phyloP scores from a whole-genome alignment of 169 alveolate species.

The Plasmodium chabaudi region DNA sequence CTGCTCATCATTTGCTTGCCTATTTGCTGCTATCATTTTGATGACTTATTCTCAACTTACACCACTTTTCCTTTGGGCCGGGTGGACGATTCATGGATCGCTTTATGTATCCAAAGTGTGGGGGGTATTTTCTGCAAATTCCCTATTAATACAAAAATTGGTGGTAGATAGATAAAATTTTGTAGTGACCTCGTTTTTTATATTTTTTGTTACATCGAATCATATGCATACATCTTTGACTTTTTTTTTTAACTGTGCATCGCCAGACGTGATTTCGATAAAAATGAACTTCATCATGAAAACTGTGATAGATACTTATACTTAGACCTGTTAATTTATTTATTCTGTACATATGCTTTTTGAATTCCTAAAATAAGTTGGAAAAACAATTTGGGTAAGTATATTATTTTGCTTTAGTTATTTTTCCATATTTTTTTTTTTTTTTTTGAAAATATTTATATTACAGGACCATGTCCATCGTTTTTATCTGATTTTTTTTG shows the following conservation, averaged over 20 bases:
- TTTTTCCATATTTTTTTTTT: too few species aligned
- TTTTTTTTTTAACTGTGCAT: slow-evolving; percentile 86
- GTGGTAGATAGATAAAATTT: not conserved
- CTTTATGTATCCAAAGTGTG: slow-evolving; percentile 93
- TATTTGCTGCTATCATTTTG: not conserved
- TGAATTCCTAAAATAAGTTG: slow-evolving; percentile 83
- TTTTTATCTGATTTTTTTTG: slow-evolving; percentile 81
- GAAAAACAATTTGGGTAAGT: not conserved
- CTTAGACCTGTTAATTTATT: slow-evolving; percentile 92
- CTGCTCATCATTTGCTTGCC: not conserved
- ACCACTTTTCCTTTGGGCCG: slow-evolving; percentile 93
- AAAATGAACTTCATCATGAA: slow-evolving; percentile 93
- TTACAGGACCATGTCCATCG: slow-evolving; percentile 93
- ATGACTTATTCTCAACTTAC: slow-evolving; percentile 76
- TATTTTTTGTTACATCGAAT: not conserved
- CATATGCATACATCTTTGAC: not conserved
- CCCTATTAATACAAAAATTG: slow-evolving; percentile 87
- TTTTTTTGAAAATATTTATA: not conserved
- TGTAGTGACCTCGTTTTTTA: not conserved
- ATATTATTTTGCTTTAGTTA: too few species aligned
- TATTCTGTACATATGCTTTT: slow-evolving; percentile 90
- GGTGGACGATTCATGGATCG: slow-evolving; percentile 94
- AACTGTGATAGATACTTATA: slow-evolving; percentile 92
- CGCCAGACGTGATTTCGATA: slow-evolving; percentile 94
- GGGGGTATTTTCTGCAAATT: slow-evolving; percentile 90